Conservation (phyloP, 768 basidiomycete genomes). For the Neoboletus brunneissimus region DNA sequence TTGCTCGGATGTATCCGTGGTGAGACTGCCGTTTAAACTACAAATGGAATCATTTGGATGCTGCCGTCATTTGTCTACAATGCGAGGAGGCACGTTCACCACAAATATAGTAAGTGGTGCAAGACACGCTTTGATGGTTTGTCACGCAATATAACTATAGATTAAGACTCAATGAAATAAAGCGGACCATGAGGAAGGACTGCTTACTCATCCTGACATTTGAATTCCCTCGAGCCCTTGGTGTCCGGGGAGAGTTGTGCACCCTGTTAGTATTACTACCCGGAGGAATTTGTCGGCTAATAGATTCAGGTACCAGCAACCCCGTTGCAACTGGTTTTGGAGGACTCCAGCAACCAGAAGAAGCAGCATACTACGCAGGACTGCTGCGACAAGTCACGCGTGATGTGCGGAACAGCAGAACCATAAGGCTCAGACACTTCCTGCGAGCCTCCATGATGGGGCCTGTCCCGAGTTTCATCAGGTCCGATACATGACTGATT, state of each 20-base stretch:
- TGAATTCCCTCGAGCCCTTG: neutral
- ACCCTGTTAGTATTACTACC: neutral
- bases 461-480: neutral
- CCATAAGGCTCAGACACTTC: no score
- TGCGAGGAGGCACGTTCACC: neutral
- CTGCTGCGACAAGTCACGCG: neutral
- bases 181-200: neutral
- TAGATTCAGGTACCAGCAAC: neutral
- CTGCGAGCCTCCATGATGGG: neutral
- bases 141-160: neutral
- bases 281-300: neutral
- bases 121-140: neutral
- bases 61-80: neutral
- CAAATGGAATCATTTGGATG: neutral
- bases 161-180: neutral
- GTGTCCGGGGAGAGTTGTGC: neutral
- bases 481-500: neutral
- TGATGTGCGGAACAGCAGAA: no score
- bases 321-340: neutral
- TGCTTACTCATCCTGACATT: neutral
- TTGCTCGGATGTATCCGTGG: conserved; percentile 73
- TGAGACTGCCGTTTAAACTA: conserved; percentile 39
- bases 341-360: neutral
- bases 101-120: neutral
- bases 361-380: neutral